These are phyloP conservation scores for Calamus simplicifolius DNA, from an alignment of 176 grass and related monocot genomes.

Conservation along the genomic window DNA sequence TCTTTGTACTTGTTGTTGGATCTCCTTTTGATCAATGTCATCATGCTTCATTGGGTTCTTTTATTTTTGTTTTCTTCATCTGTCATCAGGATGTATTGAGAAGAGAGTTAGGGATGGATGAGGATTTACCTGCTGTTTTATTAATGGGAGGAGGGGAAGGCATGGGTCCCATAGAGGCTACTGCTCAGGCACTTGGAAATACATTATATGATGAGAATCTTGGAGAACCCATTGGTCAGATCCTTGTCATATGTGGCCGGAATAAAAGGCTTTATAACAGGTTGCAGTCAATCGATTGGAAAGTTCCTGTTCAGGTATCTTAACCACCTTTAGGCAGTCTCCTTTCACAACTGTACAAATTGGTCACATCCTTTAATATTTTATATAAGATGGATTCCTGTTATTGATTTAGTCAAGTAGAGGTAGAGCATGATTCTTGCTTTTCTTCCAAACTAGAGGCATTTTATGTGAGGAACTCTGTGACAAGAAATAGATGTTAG, in stretches of 20 bases:
- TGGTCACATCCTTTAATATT: not conserved
- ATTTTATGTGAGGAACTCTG: no score
- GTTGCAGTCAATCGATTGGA: constrained; percentile 76
- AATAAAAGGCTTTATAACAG: constrained; percentile 71
- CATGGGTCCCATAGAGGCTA: constrained; percentile 98
- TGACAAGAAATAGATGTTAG: no score
- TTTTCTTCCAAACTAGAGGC: no score
- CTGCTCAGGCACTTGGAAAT: constrained; percentile 70
- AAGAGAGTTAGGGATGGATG: constrained; percentile 88
- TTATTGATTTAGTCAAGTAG: no score
- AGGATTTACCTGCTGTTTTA: constrained; percentile 71
- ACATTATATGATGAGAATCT: constrained; percentile 62
- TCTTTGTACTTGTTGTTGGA: not conserved
- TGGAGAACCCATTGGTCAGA: constrained; percentile 60
- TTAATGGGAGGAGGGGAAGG: constrained; percentile 99
- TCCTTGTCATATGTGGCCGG: constrained; percentile 89
- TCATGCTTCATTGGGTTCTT: not conserved
- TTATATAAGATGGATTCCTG: no score
- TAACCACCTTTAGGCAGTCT: not conserved
- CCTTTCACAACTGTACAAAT: constrained; percentile 7
- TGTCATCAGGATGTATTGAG: constrained; percentile 73
- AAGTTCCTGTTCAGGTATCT: constrained; percentile 84
- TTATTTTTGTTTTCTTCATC: constrained; percentile 1
- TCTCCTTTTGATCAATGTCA: not conserved
- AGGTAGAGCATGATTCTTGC: no score